Evolutionary conservation across 768 basidiomycete genomes (phyloP).

Genomic region (Amanita molliuscula): DNA sequence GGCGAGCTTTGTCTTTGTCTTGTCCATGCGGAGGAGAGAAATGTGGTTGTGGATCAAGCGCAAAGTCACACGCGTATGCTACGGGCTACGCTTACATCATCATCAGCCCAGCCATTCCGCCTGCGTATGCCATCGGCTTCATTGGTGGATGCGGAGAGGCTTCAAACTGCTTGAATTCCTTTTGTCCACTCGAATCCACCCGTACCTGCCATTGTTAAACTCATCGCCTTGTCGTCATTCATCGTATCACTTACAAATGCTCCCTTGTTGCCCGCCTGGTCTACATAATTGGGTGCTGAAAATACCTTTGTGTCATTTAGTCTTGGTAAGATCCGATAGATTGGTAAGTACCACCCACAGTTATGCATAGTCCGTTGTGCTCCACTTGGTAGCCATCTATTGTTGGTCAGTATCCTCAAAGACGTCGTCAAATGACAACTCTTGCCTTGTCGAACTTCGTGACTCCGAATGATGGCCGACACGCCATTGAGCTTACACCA

Average conservation of each 20-base stretch:
- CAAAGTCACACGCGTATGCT: slow-evolving; percentile 7
- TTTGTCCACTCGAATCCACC: slow-evolving; percentile 66
- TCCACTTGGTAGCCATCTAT: slow-evolving; percentile 90
- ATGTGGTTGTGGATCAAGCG: not conserved
- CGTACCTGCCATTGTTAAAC: slow-evolving; percentile 47
- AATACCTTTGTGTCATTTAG: slow-evolving; percentile 48
- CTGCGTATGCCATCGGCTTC: slow-evolving; percentile 88
- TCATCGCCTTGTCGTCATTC: not conserved
- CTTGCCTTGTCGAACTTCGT: slow-evolving; percentile 89
- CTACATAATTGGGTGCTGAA: slow-evolving; percentile 93
- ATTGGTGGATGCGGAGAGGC: slow-evolving; percentile 82
- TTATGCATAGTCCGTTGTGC: slow-evolving; percentile 90
- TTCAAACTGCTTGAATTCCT: slow-evolving; percentile 73
- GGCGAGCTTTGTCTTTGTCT: slow-evolving; percentile 57
- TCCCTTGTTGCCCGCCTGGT: slow-evolving; percentile 86
- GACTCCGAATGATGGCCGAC: slow-evolving; percentile 85
- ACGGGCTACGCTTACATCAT: slow-evolving; percentile 37
- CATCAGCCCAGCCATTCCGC: slow-evolving; percentile 58
- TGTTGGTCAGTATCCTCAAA: slow-evolving; percentile 1
- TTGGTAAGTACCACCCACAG: slow-evolving; percentile 34
- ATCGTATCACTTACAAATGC: slow-evolving; percentile 57
- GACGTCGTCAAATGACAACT: slow-evolving; percentile 5
- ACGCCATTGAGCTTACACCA: slow-evolving; percentile 88
- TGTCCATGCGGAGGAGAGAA: slow-evolving; percentile 38
- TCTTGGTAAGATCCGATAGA: not conserved